phyloP scores from a whole-genome alignment of 2,329 filamentous ascomycete species.

The Lomentospora prolificans region DNA sequence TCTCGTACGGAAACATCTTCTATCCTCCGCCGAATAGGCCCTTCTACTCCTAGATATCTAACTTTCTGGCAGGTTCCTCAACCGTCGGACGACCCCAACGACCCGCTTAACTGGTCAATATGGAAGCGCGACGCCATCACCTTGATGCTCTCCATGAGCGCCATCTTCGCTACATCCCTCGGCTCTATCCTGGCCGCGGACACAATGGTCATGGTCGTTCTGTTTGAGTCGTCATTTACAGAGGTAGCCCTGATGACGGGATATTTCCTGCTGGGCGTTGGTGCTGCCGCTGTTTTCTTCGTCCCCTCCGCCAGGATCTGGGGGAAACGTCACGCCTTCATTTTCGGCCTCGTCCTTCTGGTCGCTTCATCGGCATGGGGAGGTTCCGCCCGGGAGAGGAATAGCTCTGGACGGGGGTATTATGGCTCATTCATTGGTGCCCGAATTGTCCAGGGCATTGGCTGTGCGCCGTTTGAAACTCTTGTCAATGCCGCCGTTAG shows the following conservation, averaged over 20 bases:
- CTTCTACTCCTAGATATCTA: neutral
- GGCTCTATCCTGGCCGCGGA: slow-evolving; percentile 84
- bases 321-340: slow-evolving; percentile 84
- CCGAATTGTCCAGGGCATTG: slow-evolving; percentile 76
- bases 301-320: slow-evolving; percentile 82
- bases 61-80: slow-evolving; percentile 51
- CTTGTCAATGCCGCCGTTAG: slow-evolving; percentile 82
- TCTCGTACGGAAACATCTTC: slow-evolving; percentile 41
- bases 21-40: neutral
- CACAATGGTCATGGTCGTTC: slow-evolving; percentile 64
- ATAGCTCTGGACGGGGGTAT: slow-evolving; percentile 32
- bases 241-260: slow-evolving; percentile 74
- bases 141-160: slow-evolving; percentile 64
- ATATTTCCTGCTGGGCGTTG: slow-evolving; percentile 77
- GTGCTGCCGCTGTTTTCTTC: slow-evolving; percentile 71
- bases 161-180: slow-evolving; percentile 75
- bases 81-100: slow-evolving; percentile 82
- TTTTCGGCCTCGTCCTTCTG: slow-evolving; percentile 66
- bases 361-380: slow-evolving; percentile 71
- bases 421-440: slow-evolving; percentile 69
- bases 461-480: slow-evolving; percentile 79
- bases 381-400: slow-evolving; percentile 40
- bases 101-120: slow-evolving; percentile 77
- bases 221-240: slow-evolving; percentile 59
- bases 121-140: slow-evolving; percentile 79